Base-by-base conservation (phyloP, 2,329 filamentous ascomycete genomes). In the Verticillium dahliae region DNA sequence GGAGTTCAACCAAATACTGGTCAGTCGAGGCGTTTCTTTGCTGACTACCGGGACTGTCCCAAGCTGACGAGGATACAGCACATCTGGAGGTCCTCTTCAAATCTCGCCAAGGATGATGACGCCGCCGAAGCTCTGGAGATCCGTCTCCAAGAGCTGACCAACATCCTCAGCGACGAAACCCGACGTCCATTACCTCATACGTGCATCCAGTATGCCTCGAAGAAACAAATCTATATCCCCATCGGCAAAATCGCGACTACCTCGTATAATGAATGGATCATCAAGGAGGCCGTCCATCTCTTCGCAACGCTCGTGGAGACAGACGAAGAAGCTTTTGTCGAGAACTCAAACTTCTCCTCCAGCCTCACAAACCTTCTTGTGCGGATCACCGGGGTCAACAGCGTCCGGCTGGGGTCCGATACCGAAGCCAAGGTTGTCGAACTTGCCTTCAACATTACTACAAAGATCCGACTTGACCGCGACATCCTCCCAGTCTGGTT, bases 241-340 rank as follows among this genome's bases (percentile, higher is more conserved):
- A 88, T 98, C 65, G 90, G 91, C 65, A 92, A 96, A 76, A 92
- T 98, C 67, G 92, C 93, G 2, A 87, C 91, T 2, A 89, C 89
- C 0, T 92, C 90, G 37, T 89, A 91, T 73, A 90, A 96, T 74
- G 90, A 96, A 69, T 89, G 86, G 71, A 89, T 97, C 70, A 89
- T 98, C 67, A 88, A 89, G 66, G 90, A 94, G 70, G 90, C 91
- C 33, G 90, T 97, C 41, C 81, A 89, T 50, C 88, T 97, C 71
- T 97, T 97, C 75, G 92, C 91, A 62, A 92, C 92, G 15, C 83
- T 99, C 65, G 91, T 98, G 69, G 95, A 99, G 76, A 95, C 92
- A 73, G 95, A 98, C 74, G 93, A 97, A 76, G 95, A 97, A 72
- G 92, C 92, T 39, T 96, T 98, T 70, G 86, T 97, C 57, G 91